Evolutionary conservation across 495 filamentous ascomycete genomes (phyloP).

Genomic region (Neurospora sp.): DNA sequence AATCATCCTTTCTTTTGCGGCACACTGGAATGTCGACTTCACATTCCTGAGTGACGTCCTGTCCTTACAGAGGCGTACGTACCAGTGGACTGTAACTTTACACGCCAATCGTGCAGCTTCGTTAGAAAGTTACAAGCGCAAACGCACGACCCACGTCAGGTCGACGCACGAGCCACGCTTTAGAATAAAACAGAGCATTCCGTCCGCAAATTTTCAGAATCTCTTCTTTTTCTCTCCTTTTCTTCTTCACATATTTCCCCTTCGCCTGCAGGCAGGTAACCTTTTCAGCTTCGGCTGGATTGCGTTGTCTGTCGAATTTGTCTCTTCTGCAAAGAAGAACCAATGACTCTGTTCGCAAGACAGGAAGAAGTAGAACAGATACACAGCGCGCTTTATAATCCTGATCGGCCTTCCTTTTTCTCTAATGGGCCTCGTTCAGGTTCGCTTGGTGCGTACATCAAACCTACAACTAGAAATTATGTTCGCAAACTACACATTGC

Average conservation of each 20-base stretch:
- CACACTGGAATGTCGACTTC: neutral
- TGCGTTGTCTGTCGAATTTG: neutral
- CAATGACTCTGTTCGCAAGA: conserved; percentile 14
- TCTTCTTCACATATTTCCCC: conserved; percentile 25
- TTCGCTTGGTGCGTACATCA: conserved; percentile 32
- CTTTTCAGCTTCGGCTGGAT: neutral
- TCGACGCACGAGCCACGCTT: neutral
- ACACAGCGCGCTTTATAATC: conserved; percentile 25
- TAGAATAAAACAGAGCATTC: neutral
- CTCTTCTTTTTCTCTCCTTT: conserved; percentile 9
- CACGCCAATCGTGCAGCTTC: neutral
- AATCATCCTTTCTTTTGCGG: neutral
- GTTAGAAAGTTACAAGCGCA: neutral
- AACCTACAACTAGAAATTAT: neutral
- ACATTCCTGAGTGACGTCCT: neutral
- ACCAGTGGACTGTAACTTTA: neutral
- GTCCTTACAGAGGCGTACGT: neutral
- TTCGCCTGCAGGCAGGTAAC: conserved; percentile 16
- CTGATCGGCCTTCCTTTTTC: conserved; percentile 12
- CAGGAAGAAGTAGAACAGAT: conserved; percentile 24
- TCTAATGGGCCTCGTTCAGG: conserved; percentile 17
- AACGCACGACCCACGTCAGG: neutral
- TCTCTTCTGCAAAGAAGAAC: conserved; percentile 4
- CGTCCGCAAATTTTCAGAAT: neutral
- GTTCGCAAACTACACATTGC: neutral